Evolutionary conservation across 2,329 filamentous ascomycete species (phyloP).

Genomic region (Diaporthe batatas): DNA sequence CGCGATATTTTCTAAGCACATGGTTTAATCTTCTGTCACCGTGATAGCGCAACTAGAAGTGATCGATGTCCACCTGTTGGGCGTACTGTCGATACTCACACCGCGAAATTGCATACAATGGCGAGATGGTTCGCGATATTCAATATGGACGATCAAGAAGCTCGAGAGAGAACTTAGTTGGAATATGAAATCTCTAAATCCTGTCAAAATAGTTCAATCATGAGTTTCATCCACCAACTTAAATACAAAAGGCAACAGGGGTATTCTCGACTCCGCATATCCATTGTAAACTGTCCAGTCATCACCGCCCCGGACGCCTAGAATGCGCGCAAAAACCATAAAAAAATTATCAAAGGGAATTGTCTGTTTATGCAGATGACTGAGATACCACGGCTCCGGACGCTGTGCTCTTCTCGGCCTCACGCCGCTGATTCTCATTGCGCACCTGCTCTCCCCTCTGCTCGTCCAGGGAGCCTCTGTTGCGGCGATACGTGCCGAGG

Average conservation of each 20-base stretch:
- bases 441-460: slow-evolving; percentile 45
- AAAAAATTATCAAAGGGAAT: too few species aligned
- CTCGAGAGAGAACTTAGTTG: not conserved
- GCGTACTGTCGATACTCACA: too few species aligned
- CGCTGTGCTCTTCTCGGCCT: slow-evolving; percentile 25
- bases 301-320: not conserved
- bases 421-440: slow-evolving; percentile 48
- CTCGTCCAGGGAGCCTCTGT: slow-evolving; percentile 49
- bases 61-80: too few species aligned
- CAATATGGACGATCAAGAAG: too few species aligned
- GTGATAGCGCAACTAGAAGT: too few species aligned
- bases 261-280: slow-evolving; percentile 4
- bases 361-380: not conserved
- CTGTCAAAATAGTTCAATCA: not conserved
- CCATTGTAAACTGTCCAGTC: not conserved
- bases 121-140: not conserved
- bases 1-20: too few species aligned
- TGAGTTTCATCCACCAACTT: not conserved
- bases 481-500: slow-evolving; percentile 55
- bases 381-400: slow-evolving; percentile 9
- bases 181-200: not conserved
- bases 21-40: too few species aligned
- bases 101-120: not conserved
- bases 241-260: not conserved
- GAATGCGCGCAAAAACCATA: not conserved